phyloP scores from a whole-genome alignment of 163 green algal species.

The Trebouxia gelatinosa region DNA sequence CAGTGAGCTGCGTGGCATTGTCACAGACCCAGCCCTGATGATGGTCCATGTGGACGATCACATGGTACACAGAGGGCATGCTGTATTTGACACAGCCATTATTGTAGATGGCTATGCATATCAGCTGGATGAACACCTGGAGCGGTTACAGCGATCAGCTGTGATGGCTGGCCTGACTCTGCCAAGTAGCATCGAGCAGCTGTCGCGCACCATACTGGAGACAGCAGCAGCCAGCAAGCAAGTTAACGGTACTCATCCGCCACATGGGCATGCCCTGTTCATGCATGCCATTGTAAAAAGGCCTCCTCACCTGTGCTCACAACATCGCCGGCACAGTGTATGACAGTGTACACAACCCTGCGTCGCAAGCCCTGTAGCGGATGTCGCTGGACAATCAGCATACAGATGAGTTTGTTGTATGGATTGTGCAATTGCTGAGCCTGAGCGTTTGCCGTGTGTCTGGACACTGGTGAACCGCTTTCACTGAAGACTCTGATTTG shows the following conservation, averaged over 20 bases:
- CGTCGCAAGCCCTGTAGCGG: no score
- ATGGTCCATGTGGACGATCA: conserved; percentile 84
- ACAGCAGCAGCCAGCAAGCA: conserved; percentile 71
- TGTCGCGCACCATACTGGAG: conserved; percentile 78
- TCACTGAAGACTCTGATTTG: background rate
- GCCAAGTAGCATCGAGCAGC: conserved; percentile 50
- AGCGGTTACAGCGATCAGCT: conserved; percentile 58
- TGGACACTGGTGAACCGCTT: no score
- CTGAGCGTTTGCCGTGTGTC: no score
- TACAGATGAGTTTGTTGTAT: no score
- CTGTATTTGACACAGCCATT: conserved; percentile 69
- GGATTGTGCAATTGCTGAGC: no score
- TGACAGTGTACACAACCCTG: no score
- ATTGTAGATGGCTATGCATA: conserved; percentile 75
- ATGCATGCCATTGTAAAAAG: no score
- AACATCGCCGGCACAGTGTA: no score
- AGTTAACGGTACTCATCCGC: no score
- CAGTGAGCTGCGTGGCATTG: conserved; percentile 75
- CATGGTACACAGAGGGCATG: conserved; percentile 76
- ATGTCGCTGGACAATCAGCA: no score
- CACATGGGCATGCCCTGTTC: no score
- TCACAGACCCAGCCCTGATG: conserved; percentile 84
- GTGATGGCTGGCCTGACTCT: conserved; percentile 56
- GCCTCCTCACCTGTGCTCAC: no score
- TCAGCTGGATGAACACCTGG: conserved; percentile 77